Evolutionary conservation across 352 stramenopile species (phyloP).

Genomic region (Elongisporangium prolatum): DNA sequence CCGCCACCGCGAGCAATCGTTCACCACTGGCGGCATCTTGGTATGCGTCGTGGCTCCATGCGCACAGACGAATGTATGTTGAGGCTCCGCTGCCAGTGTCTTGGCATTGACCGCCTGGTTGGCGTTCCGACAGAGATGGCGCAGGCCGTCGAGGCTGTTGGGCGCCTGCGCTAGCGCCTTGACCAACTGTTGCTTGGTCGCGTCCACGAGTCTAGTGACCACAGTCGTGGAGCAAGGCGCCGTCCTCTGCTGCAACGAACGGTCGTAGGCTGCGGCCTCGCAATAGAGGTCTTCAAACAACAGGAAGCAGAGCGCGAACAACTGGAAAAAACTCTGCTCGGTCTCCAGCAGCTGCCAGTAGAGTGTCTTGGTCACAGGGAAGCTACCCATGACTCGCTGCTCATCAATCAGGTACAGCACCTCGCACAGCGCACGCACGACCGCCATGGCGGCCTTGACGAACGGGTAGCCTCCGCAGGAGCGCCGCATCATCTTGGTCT

Average conservation of each 20-base stretch:
- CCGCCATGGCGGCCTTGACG: slow-evolving; percentile 44
- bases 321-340: slow-evolving; percentile 45
- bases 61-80: not conserved
- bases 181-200: slow-evolving; percentile 31
- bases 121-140: slow-evolving; percentile 40
- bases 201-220: slow-evolving; percentile 39
- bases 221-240: slow-evolving; percentile 24
- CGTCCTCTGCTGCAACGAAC: slow-evolving; percentile 23
- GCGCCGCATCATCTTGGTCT: slow-evolving; percentile 64
- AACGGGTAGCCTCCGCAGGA: slow-evolving; percentile 56
- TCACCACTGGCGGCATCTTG: not conserved
- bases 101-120: slow-evolving; percentile 18
- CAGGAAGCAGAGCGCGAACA: slow-evolving; percentile 58
- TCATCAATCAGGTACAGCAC: slow-evolving; percentile 43
- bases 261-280: slow-evolving; percentile 35
- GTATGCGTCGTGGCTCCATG: not conserved
- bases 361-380: slow-evolving; percentile 43
- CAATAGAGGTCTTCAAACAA: slow-evolving; percentile 68
- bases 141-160: slow-evolving; percentile 30
- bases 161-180: slow-evolving; percentile 38
- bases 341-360: slow-evolving; percentile 61
- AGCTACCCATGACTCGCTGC: slow-evolving; percentile 28
- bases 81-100: not conserved
- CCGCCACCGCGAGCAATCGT: not conserved
- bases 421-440: slow-evolving; percentile 45